Conservation (phyloP, 2,329 filamentous ascomycete species). For the Dothiorella sarmentorum region DNA sequence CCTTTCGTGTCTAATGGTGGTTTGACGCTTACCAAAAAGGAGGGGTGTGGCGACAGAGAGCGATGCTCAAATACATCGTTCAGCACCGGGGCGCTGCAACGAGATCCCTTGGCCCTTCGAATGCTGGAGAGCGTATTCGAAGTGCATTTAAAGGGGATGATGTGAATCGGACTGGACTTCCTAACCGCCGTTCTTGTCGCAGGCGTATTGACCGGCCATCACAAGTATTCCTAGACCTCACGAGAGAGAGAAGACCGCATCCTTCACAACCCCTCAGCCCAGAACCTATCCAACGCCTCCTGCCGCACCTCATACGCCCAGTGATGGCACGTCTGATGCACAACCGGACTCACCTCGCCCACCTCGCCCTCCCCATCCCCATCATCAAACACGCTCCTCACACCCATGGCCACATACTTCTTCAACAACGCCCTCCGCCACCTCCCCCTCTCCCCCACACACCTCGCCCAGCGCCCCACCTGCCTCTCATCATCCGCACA, state of each 20-base stretch:
- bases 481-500: slow-evolving; percentile 54
- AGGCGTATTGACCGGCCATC: no score
- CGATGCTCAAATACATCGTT: no score
- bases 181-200: no score
- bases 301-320: slow-evolving; percentile 54
- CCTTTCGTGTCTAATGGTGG: no score
- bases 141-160: no score
- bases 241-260: background rate
- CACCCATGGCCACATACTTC: slow-evolving; percentile 48
- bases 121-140: no score
- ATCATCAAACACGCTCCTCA: slow-evolving; percentile 49
- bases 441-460: slow-evolving; percentile 50
- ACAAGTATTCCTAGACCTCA: no score
- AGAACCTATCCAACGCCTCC: slow-evolving; percentile 48
- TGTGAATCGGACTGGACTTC: no score
- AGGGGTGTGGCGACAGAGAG: no score
- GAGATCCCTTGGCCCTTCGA: no score
- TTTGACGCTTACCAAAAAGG: no score
- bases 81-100: no score
- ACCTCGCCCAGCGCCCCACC: slow-evolving; percentile 51
- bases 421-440: slow-evolving; percentile 52
- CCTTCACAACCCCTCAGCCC: slow-evolving; percentile 30
- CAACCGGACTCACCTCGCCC: slow-evolving; percentile 51
- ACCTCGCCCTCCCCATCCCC: slow-evolving; percentile 38
- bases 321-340: slow-evolving; percentile 57